Evolutionary conservation across 148 eudicot genomes (phyloP).

Genomic region (Hydrangea macrophylla): DNA sequence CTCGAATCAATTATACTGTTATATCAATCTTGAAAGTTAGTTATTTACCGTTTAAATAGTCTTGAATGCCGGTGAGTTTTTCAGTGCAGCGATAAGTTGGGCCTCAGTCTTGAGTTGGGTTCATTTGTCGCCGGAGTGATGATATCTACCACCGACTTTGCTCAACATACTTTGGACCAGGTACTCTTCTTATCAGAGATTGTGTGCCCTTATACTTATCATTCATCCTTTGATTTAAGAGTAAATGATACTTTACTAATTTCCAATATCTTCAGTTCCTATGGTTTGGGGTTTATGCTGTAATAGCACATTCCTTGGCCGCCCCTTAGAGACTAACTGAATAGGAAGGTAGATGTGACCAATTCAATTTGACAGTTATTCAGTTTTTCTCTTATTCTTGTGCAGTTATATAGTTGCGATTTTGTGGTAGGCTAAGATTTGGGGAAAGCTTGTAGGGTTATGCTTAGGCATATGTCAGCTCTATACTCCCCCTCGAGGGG

Average conservation of each 20-base stretch:
- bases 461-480: too few species aligned
- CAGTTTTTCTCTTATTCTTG: too few species aligned
- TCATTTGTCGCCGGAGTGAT: slow-evolving; percentile 98
- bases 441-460: too few species aligned
- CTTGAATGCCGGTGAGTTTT: slow-evolving; percentile 20
- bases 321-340: too few species aligned
- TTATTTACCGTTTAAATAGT: slow-evolving; percentile 3
- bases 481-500: too few species aligned
- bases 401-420: too few species aligned
- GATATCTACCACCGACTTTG: slow-evolving; percentile 97
- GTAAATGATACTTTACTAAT: not conserved
- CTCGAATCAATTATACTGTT: not conserved
- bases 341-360: too few species aligned
- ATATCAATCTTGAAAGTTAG: not conserved
- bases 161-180: slow-evolving; percentile 98
- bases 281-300: not conserved
- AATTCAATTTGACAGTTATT: too few species aligned
- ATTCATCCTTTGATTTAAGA: not conserved
- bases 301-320: not conserved
- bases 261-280: not conserved
- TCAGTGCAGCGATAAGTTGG: slow-evolving; percentile 99
- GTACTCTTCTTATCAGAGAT: slow-evolving; percentile 30
- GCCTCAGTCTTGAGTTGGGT: slow-evolving; percentile 97
- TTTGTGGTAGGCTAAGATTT: too few species aligned
- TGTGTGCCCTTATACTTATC: not conserved